These are phyloP conservation scores for Exophiala viscosa DNA, from an alignment of 2,329 filamentous ascomycete genomes.

Conservation along the genomic window DNA sequence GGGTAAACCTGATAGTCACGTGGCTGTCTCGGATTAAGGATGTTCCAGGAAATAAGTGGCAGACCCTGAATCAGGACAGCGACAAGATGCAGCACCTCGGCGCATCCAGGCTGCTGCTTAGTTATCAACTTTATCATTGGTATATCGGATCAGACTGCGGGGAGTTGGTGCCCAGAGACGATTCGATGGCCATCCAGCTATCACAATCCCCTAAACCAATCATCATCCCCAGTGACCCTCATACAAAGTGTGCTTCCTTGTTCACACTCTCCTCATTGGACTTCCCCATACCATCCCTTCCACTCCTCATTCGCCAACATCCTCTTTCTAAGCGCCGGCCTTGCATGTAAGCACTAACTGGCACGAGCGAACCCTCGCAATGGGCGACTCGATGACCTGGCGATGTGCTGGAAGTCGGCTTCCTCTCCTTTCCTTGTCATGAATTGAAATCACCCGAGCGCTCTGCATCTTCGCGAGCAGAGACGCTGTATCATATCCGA, in stretches of 20 bases:
- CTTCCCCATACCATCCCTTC: background rate
- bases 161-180: no score
- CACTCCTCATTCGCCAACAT: constrained; percentile 16
- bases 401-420: background rate
- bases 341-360: constrained; percentile 13
- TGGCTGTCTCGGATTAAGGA: no score
- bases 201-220: constrained; percentile 10
- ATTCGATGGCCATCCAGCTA: constrained; percentile 10
- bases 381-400: constrained; percentile 1
- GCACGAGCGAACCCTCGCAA: constrained; percentile 1
- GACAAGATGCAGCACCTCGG: no score
- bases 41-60: no score
- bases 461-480: background rate
- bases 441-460: background rate
- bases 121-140: no score
- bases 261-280: constrained; percentile 5
- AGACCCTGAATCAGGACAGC: no score
- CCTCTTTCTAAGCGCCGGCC: constrained; percentile 20
- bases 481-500: background rate
- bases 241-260: no score
- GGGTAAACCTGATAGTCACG: no score
- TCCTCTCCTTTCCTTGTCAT: constrained; percentile 11
- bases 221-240: background rate
- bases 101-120: no score
- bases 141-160: no score